Evolutionary conservation across 1,139 yeast genomes (phyloP).

Genomic region (Wickerhamomyces sp.): DNA sequence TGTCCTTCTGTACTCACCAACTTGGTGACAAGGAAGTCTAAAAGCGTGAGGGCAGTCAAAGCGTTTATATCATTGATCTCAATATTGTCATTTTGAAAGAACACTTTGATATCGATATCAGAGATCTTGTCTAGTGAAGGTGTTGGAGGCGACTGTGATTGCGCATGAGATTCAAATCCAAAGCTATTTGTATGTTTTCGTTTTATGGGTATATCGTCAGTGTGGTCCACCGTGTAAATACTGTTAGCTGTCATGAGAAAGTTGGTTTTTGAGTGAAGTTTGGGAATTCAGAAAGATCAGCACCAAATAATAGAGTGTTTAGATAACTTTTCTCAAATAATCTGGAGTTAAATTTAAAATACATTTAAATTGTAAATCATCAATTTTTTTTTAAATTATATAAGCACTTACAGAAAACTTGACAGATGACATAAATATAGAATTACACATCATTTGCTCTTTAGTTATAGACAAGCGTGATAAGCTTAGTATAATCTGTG

Average conservation of each 20-base stretch:
- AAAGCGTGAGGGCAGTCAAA: conserved; percentile 8
- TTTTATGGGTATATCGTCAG: conserved; percentile 4
- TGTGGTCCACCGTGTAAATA: not conserved
- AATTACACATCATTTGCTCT: not conserved
- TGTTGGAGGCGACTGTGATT: not conserved
- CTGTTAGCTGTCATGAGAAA: too few species aligned
- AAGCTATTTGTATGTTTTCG: not conserved
- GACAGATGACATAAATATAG: too few species aligned
- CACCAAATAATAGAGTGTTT: too few species aligned
- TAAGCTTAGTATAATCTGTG: conserved; percentile 90
- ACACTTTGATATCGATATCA: conserved; percentile 7
- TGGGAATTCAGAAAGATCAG: too few species aligned
- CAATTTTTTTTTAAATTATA: too few species aligned
- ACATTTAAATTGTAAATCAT: too few species aligned
- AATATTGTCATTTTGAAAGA: conserved; percentile 1
- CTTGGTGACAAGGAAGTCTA: conserved; percentile 6
- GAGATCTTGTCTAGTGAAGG: conserved; percentile 3
- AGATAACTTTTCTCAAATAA: too few species aligned
- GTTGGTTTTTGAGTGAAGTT: too few species aligned
- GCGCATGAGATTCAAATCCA: not conserved
- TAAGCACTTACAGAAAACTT: too few species aligned
- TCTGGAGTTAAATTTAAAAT: too few species aligned
- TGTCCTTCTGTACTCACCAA: too few species aligned
- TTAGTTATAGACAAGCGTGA: conserved; percentile 17
- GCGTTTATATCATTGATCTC: conserved; percentile 7